Evolutionary conservation across 495 filamentous ascomycete genomes (phyloP), one percentile per base, ranked within the genome.

Genomic region (Neurospora sp.): DNA sequence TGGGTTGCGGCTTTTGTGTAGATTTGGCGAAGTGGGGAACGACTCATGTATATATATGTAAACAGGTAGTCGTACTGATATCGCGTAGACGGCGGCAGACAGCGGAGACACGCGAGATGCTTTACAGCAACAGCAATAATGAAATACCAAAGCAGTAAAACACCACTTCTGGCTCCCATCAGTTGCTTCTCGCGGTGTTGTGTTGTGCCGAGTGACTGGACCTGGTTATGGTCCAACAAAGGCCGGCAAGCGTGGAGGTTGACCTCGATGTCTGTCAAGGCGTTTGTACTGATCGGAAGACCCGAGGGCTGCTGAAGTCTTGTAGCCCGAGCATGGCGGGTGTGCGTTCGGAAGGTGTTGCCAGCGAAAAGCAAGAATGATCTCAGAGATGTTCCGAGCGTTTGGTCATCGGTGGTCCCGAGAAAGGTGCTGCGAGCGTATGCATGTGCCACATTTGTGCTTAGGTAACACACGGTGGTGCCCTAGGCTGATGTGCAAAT

Each of bases 1-100:
- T 71, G 71, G 78, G 59, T 71, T 65, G 71, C 14, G 53, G 71
- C 70, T 73, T 80, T 78, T 73, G 74, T 78, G 78, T 80, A 75
- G 72, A 76, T 65, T 70, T 22, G 70, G 71, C 71, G 53, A 37
- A 70, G 70, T 39, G 73, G 42, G 71, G 70, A 65, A 69, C 35
- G 69, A 65, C 53, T 65, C 53, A 76, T 78, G 74, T 79, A 78
- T 70, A 78, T 70, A 78, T 77, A 76, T 69, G 73, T 69, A 41
- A 69, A 70, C 40, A 40, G 65, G 27, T 65, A 37, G 53, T 65
- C 53, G 53, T 65, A 35, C 53, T 35, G 27, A 18, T 37, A 65
- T 65, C 53, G 14, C 3, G 53, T 65, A 65, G 53, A 65, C 14
- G 27, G 53, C 53, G 53, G 53, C 53, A 27, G 53, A 65, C 14